A percentile compares a stretch with the other conserved stretches of the same genome.
These are phyloP conservation scores for Mitragyna speciosa DNA, from an alignment of 257 asterid species.

Conservation along the genomic window DNA sequence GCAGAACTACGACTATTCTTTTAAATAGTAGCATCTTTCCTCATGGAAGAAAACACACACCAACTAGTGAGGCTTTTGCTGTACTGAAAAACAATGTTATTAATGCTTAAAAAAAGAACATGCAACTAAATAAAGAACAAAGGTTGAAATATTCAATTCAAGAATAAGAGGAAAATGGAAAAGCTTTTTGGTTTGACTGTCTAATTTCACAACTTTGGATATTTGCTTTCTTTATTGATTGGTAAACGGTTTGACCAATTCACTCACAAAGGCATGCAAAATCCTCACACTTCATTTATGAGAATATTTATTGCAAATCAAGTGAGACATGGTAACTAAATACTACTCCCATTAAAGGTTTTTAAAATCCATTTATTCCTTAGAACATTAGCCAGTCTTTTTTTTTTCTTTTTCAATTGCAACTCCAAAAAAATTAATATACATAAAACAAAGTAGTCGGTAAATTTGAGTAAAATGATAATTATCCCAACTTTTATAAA, in stretches of 20 bases:
- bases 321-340: background rate
- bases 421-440: too few relatives aligned
- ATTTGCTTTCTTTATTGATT: background rate
- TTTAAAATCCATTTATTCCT: background rate
- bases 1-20: too few relatives aligned
- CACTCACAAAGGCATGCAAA: background rate
- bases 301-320: background rate
- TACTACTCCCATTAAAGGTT: background rate
- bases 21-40: background rate
- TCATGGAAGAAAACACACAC: background rate
- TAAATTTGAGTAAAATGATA: too few relatives aligned
- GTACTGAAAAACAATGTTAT: background rate
- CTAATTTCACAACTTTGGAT: background rate
- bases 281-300: background rate
- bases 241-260: background rate
- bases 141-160: background rate
- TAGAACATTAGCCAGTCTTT: background rate
- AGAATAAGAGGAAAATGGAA: background rate
- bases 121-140: background rate
- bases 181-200: background rate
- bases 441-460: background rate
- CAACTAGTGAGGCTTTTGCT: background rate
- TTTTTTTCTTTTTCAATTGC: background rate
- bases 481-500: background rate
- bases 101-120: background rate